Percentiles rank a stretch among this genome's conserved stretches.
These are phyloP conservation scores for Hymenoscyphus fructigenus DNA, from an alignment of 2,329 filamentous ascomycete genomes.

Conservation along the genomic window DNA sequence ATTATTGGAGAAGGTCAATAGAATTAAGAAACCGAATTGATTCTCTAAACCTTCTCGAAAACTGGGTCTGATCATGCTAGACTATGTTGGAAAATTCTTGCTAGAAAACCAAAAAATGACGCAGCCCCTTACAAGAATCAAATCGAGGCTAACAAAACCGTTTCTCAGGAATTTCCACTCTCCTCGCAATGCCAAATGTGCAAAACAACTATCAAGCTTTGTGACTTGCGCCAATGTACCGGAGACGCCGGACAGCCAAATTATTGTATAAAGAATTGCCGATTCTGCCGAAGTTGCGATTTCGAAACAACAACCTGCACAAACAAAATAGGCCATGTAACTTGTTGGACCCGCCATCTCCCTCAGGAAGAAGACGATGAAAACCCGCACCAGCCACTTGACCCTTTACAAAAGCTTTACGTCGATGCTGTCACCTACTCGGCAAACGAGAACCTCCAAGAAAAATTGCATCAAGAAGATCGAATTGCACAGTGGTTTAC, in stretches of 20 bases:
- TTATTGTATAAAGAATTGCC: conserved; percentile 9
- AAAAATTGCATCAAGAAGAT: conserved; percentile 10
- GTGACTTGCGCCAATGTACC: conserved; percentile 12
- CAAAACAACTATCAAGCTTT: conserved; percentile 6
- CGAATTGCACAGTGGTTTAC: conserved; percentile 16
- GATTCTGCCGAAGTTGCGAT: conserved; percentile 11
- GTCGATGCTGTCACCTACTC: conserved; percentile 14
- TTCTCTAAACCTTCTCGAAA: too few relatives aligned
- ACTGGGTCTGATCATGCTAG: too few relatives aligned
- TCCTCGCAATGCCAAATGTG: conserved; percentile 6
- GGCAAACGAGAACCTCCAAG: conserved; percentile 4
- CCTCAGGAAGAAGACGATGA: conserved; percentile 11
- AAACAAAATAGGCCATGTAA: conserved; percentile 4
- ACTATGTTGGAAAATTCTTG: too few relatives aligned
- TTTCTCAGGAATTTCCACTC: conserved; percentile 5
- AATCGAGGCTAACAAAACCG: not conserved
- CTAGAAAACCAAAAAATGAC: too few relatives aligned
- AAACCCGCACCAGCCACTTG: conserved; percentile 7
- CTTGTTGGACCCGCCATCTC: conserved; percentile 12
- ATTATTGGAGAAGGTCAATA: too few relatives aligned
- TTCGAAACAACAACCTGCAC: conserved; percentile 8
- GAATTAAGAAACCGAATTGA: too few relatives aligned
- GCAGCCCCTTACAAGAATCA: too few relatives aligned
- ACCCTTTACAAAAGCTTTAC: conserved; percentile 11
- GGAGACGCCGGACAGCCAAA: conserved; percentile 1